phyloP scores from a whole-genome alignment of 352 stramenopile species.

The Blastocystis hominis region DNA sequence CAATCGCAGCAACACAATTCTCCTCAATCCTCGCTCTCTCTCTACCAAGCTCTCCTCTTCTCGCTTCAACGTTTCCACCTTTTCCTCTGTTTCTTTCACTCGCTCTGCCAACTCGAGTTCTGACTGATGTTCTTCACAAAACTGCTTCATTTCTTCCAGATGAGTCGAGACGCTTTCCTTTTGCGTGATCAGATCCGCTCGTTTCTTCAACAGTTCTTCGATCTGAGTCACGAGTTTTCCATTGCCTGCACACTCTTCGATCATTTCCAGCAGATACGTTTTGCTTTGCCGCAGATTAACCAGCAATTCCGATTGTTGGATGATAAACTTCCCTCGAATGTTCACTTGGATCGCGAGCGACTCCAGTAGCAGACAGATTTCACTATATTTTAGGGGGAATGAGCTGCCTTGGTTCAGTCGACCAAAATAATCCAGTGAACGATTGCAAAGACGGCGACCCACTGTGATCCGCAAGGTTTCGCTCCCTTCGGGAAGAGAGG shows the following conservation, averaged over 20 bases:
- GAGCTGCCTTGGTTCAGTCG: not conserved
- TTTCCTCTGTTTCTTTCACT: not conserved
- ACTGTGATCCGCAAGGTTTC: not conserved
- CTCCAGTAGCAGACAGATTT: not conserved
- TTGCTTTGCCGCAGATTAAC: not conserved
- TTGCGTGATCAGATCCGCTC: not conserved
- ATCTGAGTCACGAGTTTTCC: not conserved
- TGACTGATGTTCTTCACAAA: not conserved
- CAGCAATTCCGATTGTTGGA: constrained; percentile 48
- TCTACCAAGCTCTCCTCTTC: not conserved
- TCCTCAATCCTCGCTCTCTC: not conserved
- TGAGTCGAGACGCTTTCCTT: not conserved
- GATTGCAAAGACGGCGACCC: not conserved
- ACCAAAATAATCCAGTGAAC: constrained; percentile 10
- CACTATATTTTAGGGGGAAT: not conserved
- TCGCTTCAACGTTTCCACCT: not conserved
- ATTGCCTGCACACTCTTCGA: not conserved
- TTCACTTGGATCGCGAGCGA: not conserved
- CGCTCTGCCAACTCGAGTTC: not conserved
- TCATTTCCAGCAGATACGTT: constrained; percentile 29
- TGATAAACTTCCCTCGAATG: constrained; percentile 48
- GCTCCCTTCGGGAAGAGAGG: not conserved
- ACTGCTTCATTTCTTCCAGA: constrained; percentile 10
- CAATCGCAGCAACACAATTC: not conserved
- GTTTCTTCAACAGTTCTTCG: not conserved